A percentile compares a stretch with the other conserved stretches of the same genome.
Evolutionary conservation across 257 asterid genomes (phyloP).

Genomic region (Thymus quinquecostatus): DNA sequence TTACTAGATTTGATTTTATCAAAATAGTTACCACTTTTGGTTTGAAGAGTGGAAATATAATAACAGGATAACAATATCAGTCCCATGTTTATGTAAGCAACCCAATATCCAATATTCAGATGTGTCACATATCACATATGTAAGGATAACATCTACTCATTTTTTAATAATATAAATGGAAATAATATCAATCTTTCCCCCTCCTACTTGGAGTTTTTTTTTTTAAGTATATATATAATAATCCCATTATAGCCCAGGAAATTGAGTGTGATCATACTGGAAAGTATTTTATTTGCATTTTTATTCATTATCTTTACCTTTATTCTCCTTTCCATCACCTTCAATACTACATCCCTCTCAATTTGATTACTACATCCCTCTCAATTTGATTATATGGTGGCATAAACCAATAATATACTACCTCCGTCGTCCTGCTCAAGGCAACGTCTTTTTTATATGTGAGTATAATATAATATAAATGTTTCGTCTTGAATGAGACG

Average conservation of each 20-base stretch:
- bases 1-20: constrained; percentile 14
- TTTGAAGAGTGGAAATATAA: neutral
- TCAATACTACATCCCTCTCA: neutral
- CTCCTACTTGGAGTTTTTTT: constrained; percentile 4
- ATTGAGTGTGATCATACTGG: neutral
- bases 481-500: too few species aligned
- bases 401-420: neutral
- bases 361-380: neutral
- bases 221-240: neutral
- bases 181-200: constrained; percentile 2
- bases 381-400: neutral
- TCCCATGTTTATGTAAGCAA: neutral
- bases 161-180: too few species aligned
- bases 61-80: neutral
- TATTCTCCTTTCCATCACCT: neutral
- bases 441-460: too few species aligned
- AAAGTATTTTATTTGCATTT: neutral
- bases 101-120: neutral
- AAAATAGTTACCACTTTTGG: neutral
- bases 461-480: too few species aligned
- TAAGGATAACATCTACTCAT: neutral
- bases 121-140: neutral
- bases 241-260: neutral
- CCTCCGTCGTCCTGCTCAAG: too few species aligned
- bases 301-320: constrained; percentile 18